Base-by-base conservation (phyloP, 2,329 filamentous ascomycete genomes). In the Colletotrichum navitas region DNA sequence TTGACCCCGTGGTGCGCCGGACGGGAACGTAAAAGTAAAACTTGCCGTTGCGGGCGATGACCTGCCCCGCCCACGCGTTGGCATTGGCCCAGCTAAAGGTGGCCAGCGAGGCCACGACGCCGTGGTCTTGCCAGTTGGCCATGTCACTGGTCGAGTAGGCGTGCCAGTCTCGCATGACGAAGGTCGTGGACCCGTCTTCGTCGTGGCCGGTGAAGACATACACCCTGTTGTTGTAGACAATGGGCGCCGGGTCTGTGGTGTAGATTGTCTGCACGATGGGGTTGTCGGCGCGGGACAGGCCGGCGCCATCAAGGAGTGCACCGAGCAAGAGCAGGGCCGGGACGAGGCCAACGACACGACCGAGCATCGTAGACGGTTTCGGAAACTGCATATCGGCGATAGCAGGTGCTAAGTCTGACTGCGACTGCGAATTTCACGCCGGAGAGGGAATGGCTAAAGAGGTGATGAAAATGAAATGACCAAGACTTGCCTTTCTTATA, bases 1-100 rank as follows among this genome's bases (percentile, higher is more conserved):
- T 78, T 1, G 56, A 45, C 8, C 18, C 39, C 56, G 10, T 60
- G 24, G 39, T 21, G 39, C 39, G 39, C 43, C 18, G 39, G 24
- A 32, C 55, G 3, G 79, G 77, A 5, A 76, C 77, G 70, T 80
- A 81, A 63, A 70, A 78, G 74, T 80, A 81, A 70, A 81, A 81
- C 61, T 77, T 79, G 62, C 76, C 77, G 69, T 81, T 79, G 36
- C 80, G 74, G 24, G 71, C 63, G 18, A 81, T 73, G 3, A 77
- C 76, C 58, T 81, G 79, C 2, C 76, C 77, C 0, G 80, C 80
- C 79, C 80, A 81, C 2, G 80, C 80, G n/a, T 79, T 76, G n/a
- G 66, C 71, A n/a, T 72, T 74, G 14, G 80, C 80, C 80, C 80
- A 81, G 47, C 65, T 66, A 70, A 81, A 81, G 1, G 76, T 78